Evolutionary conservation across 306 rosid species (phyloP), one percentile per base, ranked within the genome.

Genomic region (Cicer yamashitae): DNA sequence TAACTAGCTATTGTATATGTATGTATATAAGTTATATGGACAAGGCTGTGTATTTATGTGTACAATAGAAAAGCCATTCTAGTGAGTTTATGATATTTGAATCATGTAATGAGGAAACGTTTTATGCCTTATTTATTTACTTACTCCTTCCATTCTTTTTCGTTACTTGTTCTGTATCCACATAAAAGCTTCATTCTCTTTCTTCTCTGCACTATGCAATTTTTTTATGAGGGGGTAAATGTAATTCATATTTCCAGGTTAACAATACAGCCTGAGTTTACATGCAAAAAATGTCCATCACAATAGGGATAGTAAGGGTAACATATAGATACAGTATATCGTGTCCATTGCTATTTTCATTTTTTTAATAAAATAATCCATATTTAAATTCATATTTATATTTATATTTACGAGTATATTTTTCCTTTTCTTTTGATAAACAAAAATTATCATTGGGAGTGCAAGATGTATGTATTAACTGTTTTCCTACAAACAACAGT

Each of bases 11-110:
- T 18, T 62, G 74, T 84, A 80, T 45, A 37, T 52, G 22, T 8
- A n/a, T 56, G 52, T 50, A 60, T 60, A 13, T 60, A 34, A 25
- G 30, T 56, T 18, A 56, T 15, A 68, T 63, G 47, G 37, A 52
- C 56, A 10, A 60, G 68, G 37, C 50, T 84, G 50, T 79, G 37
- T 30, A 30, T 30, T 57, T 61, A 40, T 51, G 45, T 78, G 63
- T 67, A 59, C 22, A 53, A 44, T 70, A 39, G 58, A 17, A 57
- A 77, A 67, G 45, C 69, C 58, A 50, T 68, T 48, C 13, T 44
- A 46, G 14, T n/a, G 71, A 65, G 64, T 14, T 63, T 22, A 14
- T 11, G 56, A 69, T 67, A 56, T 68, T 78, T 7, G 8, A 60
- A 44, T 52, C 12, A 67, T 50, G 43, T 25, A 48, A 61, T 67